Base-by-base conservation (phyloP, 208 protist genomes). In the Wallacemonas sp. region DNA sequence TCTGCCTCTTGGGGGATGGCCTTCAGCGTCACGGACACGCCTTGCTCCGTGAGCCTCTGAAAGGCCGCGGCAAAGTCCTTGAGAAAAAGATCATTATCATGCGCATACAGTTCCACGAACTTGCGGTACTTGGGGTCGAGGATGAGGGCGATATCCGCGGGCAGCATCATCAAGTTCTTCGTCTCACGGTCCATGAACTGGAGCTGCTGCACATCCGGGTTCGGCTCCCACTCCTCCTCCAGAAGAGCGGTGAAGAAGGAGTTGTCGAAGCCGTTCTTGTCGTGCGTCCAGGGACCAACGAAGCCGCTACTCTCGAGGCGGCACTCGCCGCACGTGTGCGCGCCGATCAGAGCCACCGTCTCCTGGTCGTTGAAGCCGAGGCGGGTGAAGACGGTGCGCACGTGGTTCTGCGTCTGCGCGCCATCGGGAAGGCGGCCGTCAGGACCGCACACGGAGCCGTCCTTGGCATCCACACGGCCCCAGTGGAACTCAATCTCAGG, bases 311-410 rank as follows among this genome's bases (percentile, higher is more conserved):
- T 79, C 39, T 97, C 67, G 18, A 80, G 57, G 67, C 94, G 96
- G 82, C 92, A 97, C 26, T 96, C 85, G 26, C 97, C 97, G 38
- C 95, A 82, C 12, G 90, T 87, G 82, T 98, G 95, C 2, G 91
- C 96, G 7, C 96, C 96, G 57, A 92, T 85, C 28, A 98, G 86
- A 23, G 87, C 91, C 29, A 98, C 93, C n/a, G 97, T 97, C 50
- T 97, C 96, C 54, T 90, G 76, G 67, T 97, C 94, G 68, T 91
- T 93, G 55, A 98, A 96, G 23, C 95, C 95, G 42, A 98, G 92
- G 36, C 95, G 85, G 3, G 72, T 81, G 69, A 98, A 98, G 39
- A 98, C 82, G 4, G 84, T 79, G 45, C 93, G 81, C 18, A 97
- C 74, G 76, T 95, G 91, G 46, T 82, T 57, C 62, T 85, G 84